phyloP scores from a whole-genome alignment of 305 asterid genomes.

The Fraxinus albicans region DNA sequence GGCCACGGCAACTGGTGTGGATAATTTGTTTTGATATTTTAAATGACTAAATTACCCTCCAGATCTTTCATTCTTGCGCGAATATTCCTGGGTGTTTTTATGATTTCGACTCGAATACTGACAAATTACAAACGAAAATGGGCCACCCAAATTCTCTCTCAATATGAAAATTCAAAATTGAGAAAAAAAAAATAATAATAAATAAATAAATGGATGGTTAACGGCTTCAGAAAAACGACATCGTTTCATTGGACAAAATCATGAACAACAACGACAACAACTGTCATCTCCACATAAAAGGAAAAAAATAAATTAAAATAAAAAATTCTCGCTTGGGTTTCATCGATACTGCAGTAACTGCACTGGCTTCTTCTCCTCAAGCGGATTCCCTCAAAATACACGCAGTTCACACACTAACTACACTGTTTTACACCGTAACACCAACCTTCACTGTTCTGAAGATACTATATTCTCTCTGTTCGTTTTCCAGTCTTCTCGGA shows the following conservation, averaged over 20 bases:
- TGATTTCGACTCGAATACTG: not conserved
- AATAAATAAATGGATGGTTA: too few relatives aligned
- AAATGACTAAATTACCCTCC: constrained; percentile 26
- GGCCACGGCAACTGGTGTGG: constrained; percentile 4
- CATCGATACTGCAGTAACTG: not conserved
- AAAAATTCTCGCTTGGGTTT: not conserved
- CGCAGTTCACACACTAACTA: not conserved
- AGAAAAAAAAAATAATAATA: not conserved
- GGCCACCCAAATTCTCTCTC: not conserved
- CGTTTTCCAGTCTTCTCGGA: too few relatives aligned
- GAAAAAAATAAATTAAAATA: too few relatives aligned
- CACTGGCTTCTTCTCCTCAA: not conserved
- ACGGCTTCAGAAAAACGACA: too few relatives aligned
- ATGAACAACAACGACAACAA: too few relatives aligned
- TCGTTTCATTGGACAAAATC: too few relatives aligned
- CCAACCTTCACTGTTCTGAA: too few relatives aligned
- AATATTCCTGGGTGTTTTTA: constrained; percentile 32
- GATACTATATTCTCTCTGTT: too few relatives aligned
- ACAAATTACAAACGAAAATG: not conserved
- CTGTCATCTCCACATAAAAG: not conserved
- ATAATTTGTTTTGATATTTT: constrained; percentile 8
- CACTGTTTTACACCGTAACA: too few relatives aligned
- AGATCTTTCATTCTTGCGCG: constrained; percentile 27
- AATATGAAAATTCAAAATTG: not conserved
- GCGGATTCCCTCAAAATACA: not conserved